Evolutionary conservation across 768 basidiomycete species (phyloP).

Genomic region (Tylopilus rubrobrunneus): DNA sequence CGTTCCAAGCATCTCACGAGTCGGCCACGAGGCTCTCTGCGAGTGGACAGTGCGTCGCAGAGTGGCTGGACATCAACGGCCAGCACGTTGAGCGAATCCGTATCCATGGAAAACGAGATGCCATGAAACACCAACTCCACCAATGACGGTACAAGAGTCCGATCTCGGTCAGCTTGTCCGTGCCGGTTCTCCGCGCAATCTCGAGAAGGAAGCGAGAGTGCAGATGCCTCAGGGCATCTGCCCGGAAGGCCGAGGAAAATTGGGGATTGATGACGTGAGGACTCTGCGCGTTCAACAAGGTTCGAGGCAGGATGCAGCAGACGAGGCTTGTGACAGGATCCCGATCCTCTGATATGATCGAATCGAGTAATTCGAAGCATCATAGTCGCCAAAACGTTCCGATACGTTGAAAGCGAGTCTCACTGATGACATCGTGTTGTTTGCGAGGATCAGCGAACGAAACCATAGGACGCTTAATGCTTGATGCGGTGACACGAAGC

Average conservation of each 20-base stretch:
- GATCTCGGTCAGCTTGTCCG: too few relatives aligned
- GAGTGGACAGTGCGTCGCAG: neutral
- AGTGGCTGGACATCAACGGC: neutral
- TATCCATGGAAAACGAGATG: neutral
- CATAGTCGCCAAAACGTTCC: neutral
- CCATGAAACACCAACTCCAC: neutral
- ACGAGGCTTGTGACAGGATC: neutral
- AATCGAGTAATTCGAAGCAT: too few relatives aligned
- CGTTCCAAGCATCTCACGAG: neutral
- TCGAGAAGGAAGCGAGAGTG: neutral
- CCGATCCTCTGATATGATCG: too few relatives aligned
- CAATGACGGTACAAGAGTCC: neutral
- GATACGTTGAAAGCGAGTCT: neutral
- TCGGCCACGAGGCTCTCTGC: neutral
- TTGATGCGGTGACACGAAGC: neutral
- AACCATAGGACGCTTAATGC: too few relatives aligned
- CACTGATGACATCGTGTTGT: too few relatives aligned
- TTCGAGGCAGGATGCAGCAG: slow-evolving; percentile 1
- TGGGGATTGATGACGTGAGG: neutral
- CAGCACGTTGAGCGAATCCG: neutral
- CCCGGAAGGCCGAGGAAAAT: too few relatives aligned
- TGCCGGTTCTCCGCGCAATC: too few relatives aligned
- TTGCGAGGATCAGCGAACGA: too few relatives aligned
- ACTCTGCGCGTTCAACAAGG: neutral
- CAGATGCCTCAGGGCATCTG: too few relatives aligned